Percentiles rank a stretch among this genome's conserved stretches.
These are phyloP conservation scores for Chenopodium suecicum DNA, from an alignment of 148 eudicot genomes.

Conservation along the genomic window DNA sequence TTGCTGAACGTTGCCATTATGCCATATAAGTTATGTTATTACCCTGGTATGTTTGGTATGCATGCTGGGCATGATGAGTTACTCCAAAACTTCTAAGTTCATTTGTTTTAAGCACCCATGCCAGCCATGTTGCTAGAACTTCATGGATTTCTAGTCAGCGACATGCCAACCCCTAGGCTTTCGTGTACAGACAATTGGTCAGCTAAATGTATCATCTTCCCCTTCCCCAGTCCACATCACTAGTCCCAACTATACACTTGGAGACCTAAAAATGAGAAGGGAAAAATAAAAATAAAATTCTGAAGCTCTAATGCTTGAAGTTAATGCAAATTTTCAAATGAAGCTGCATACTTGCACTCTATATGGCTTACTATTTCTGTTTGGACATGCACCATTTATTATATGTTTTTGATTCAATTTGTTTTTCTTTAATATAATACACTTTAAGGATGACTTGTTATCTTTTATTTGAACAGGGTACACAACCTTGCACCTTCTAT, in stretches of 20 bases:
- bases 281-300: neutral
- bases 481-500: constrained; percentile 73
- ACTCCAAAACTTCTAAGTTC: neutral
- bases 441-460: constrained; percentile 4
- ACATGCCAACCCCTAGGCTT: neutral
- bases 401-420: neutral
- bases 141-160: neutral
- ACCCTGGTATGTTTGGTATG: neutral
- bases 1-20: neutral
- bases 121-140: neutral
- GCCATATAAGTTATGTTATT: neutral
- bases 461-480: constrained; percentile 50
- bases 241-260: neutral
- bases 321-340: neutral
- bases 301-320: neutral
- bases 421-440: neutral
- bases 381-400: neutral
- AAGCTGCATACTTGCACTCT: neutral
- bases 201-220: too few species aligned
- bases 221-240: neutral
- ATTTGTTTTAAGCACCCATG: neutral
- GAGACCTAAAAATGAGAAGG: neutral
- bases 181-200: neutral
- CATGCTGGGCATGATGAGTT: neutral
- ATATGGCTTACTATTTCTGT: neutral